A percentile compares a stretch with the other conserved stretches of the same genome.
Conservation (phyloP, 805 yeast species). For the Yamadazyma tumulicola region DNA sequence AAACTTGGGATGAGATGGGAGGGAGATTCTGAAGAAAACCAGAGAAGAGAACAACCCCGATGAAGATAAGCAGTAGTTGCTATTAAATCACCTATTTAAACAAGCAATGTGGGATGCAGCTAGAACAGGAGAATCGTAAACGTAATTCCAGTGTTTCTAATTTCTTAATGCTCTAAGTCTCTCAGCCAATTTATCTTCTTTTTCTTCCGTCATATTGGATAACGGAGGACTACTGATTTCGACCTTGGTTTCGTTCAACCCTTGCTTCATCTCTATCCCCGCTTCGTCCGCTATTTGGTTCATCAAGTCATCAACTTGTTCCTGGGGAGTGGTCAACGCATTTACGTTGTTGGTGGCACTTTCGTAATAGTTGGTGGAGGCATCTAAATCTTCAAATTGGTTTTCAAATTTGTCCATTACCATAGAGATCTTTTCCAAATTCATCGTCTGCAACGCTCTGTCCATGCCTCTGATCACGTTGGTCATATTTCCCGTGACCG, state of each 20-base stretch:
- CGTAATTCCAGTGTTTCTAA: slow-evolving; percentile 8
- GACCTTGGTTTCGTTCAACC: slow-evolving; percentile 64
- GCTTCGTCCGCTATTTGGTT: slow-evolving; percentile 96
- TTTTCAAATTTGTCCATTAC: slow-evolving; percentile 97
- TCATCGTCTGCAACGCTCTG: slow-evolving; percentile 92
- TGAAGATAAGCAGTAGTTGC: no score
- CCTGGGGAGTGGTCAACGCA: slow-evolving; percentile 90
- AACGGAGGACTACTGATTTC: slow-evolving; percentile 40
- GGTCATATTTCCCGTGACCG: slow-evolving; percentile 92
- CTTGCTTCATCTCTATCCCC: slow-evolving; percentile 87
- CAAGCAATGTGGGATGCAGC: no score
- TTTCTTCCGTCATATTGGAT: slow-evolving; percentile 52
- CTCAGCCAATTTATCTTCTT: slow-evolving; percentile 85
- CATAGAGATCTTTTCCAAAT: slow-evolving; percentile 83
- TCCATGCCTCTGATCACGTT: slow-evolving; percentile 95
- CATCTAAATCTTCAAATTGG: slow-evolving; percentile 95
- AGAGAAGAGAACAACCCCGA: no score
- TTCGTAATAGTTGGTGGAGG: slow-evolving; percentile 90
- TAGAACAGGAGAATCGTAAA: no score
- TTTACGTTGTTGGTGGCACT: slow-evolving; percentile 83
- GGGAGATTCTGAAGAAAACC: no score
- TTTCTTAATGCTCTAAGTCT: slow-evolving; percentile 79
- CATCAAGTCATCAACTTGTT: slow-evolving; percentile 87
- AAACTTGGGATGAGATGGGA: no score
- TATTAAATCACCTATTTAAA: no score